These are phyloP conservation scores for Xylariomycetidae sp. DNA, from an alignment of 2,329 filamentous ascomycete genomes.

Conservation along the genomic window DNA sequence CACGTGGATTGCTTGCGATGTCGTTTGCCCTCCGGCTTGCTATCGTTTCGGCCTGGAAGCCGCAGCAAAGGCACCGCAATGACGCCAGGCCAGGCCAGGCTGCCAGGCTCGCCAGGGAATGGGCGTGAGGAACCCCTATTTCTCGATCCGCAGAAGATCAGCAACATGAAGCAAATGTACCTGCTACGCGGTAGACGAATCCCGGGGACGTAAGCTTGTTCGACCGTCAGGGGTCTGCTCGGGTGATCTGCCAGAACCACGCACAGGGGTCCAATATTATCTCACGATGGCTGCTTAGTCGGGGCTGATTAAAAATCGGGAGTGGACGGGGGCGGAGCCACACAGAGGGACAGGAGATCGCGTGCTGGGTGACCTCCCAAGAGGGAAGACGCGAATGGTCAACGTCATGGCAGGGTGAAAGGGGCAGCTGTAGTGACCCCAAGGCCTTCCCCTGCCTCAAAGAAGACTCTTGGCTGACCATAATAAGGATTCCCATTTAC, in stretches of 20 bases:
- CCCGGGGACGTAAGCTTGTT: neutral
- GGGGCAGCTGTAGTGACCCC: neutral
- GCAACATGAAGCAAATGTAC: neutral
- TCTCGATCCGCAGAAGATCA: neutral
- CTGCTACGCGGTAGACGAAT: neutral
- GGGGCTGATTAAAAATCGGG: slow-evolving; percentile 8
- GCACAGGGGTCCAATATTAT: neutral
- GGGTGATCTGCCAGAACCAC: slow-evolving; percentile 14
- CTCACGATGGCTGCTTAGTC: slow-evolving; percentile 8
- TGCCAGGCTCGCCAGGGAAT: too few species aligned
- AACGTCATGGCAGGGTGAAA: slow-evolving; percentile 10
- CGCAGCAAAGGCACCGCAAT: neutral
- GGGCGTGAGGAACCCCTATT: too few species aligned
- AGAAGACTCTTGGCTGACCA: too few species aligned
- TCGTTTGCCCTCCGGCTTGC: too few species aligned
- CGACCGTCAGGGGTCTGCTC: slow-evolving; percentile 8
- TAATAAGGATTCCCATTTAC: slow-evolving; percentile 10
- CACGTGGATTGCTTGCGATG: too few species aligned
- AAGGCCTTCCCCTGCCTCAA: too few species aligned
- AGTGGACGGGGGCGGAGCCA: slow-evolving; percentile 1
- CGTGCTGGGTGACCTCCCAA: neutral
- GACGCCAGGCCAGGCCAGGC: neutral
- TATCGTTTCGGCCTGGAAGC: neutral
- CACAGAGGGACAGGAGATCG: neutral
- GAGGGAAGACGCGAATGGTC: slow-evolving; percentile 3